These are phyloP conservation scores for Lactarius hengduanensis DNA, from an alignment of 768 basidiomycete genomes.

Conservation along the genomic window DNA sequence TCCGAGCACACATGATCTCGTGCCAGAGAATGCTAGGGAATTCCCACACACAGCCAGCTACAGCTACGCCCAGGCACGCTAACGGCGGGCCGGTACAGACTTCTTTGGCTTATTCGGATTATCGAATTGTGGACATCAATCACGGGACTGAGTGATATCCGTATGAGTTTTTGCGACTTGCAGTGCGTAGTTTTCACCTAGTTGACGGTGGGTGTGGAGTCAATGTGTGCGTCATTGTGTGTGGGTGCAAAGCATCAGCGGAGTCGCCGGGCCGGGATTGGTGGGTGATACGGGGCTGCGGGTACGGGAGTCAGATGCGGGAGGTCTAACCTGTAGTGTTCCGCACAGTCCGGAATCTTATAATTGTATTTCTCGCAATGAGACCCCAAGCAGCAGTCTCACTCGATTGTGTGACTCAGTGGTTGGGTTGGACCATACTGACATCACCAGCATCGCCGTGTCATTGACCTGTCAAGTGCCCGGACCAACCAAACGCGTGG, in stretches of 20 bases:
- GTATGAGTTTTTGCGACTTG: no score
- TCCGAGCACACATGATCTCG: no score
- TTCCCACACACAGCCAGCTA: no score
- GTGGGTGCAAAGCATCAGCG: not conserved
- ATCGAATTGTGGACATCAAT: not conserved
- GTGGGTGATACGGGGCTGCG: not conserved
- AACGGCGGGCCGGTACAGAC: not conserved
- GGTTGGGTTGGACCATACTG: not conserved
- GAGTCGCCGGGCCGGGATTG: not conserved
- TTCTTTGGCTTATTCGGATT: not conserved
- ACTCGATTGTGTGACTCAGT: not conserved
- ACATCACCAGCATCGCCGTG: not conserved
- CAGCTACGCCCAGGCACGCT: no score
- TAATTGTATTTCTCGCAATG: not conserved
- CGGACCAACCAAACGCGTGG: not conserved
- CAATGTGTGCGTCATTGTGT: not conserved
- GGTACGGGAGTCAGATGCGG: no score
- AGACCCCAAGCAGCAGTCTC: not conserved
- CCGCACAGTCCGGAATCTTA: not conserved
- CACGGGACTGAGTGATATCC: not conserved
- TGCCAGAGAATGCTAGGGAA: no score
- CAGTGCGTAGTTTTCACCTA: no score
- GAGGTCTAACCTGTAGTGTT: no score
- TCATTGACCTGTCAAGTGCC: slow-evolving; percentile 8
- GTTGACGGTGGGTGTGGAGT: not conserved